phyloP scores from a whole-genome alignment of 805 yeast genomes.

The Nematodospora valgi region DNA sequence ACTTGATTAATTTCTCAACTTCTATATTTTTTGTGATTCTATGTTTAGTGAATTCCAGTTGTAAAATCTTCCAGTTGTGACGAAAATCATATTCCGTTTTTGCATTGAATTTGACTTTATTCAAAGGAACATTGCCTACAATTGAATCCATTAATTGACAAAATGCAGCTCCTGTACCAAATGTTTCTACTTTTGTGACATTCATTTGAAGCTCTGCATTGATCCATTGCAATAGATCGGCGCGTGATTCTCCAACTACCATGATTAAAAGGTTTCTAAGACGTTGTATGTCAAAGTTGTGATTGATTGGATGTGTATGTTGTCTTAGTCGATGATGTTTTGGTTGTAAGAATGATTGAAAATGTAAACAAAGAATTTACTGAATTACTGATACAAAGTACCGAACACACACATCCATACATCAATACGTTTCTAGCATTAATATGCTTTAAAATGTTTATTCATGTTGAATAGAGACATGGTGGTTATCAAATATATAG shows the following conservation, averaged over 20 bases:
- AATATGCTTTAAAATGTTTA: too few relatives aligned
- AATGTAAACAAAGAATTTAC: too few relatives aligned
- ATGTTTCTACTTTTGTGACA: conserved; percentile 79
- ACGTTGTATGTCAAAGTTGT: too few relatives aligned
- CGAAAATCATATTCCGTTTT: conserved; percentile 71
- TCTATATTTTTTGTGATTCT: conserved; percentile 70
- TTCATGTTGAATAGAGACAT: too few relatives aligned
- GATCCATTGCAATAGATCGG: conserved; percentile 82
- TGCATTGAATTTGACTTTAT: conserved; percentile 64
- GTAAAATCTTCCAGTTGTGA: conserved; percentile 81
- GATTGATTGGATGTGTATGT: too few relatives aligned
- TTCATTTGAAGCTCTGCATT: conserved; percentile 64
- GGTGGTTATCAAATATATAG: too few relatives aligned
- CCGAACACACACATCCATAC: too few relatives aligned
- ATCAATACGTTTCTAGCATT: too few relatives aligned
- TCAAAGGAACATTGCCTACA: conserved; percentile 78
- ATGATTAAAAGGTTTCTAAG: conserved; percentile 3
- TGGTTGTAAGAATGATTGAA: too few relatives aligned
- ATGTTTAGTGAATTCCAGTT: conserved; percentile 71
- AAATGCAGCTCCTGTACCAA: conserved; percentile 94
- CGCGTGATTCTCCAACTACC: conserved; percentile 49
- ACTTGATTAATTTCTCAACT: conserved; percentile 77
- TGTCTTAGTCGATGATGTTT: too few relatives aligned
- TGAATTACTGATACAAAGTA: too few relatives aligned
- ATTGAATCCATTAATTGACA: conserved; percentile 90